Conservation (phyloP, 352 stramenopile species). For the Thraustotheca clavata region DNA sequence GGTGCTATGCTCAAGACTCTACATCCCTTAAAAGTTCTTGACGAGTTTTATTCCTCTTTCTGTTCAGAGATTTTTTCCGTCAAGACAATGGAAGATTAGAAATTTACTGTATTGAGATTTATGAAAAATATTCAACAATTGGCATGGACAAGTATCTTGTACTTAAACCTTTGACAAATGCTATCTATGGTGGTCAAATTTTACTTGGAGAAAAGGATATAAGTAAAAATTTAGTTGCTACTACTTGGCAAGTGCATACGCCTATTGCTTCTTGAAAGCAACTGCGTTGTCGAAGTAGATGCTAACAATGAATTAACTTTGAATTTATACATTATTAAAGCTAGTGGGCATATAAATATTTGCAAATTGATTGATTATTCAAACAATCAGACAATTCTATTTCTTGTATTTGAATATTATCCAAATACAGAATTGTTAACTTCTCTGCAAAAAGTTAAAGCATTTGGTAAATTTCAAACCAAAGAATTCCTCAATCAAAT, state of each 20-base stretch:
- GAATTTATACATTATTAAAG: conserved; percentile 43
- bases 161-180: conserved; percentile 31
- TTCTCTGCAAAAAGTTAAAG: conserved; percentile 39
- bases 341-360: conserved; percentile 60
- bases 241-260: too few relatives aligned
- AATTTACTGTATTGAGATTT: too few relatives aligned
- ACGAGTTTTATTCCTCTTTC: too few relatives aligned
- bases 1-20: too few relatives aligned
- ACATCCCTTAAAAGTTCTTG: too few relatives aligned
- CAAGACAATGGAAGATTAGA: too few relatives aligned
- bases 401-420: conserved; percentile 68
- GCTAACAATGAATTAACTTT: conserved; percentile 54
- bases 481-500: conserved; percentile 62
- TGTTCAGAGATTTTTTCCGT: too few relatives aligned
- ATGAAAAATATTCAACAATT: too few relatives aligned
- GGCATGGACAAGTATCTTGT: conserved; percentile 17
- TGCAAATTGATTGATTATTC: conserved; percentile 55
- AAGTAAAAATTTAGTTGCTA: too few relatives aligned
- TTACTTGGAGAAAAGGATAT: too few relatives aligned
- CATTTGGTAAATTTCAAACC: conserved; percentile 24
- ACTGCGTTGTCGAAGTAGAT: conserved; percentile 51
- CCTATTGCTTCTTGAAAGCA: too few relatives aligned
- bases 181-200: conserved; percentile 64
- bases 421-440: conserved; percentile 52
- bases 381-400: conserved; percentile 34